These are phyloP conservation scores for Solanum sejunctum DNA, from an alignment of 257 asterid genomes.

Conservation along the genomic window DNA sequence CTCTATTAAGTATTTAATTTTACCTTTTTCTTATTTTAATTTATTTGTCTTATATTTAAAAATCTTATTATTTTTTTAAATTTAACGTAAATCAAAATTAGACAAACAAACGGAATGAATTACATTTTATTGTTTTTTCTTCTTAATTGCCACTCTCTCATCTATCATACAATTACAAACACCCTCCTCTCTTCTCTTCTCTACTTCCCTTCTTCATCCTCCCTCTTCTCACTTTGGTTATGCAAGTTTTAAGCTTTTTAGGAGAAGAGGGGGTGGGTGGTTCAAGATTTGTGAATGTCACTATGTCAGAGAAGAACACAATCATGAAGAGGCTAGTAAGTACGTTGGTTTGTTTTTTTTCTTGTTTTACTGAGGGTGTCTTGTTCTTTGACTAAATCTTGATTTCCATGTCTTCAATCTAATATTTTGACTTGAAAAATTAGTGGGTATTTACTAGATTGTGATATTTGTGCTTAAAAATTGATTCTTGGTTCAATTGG, in stretches of 20 bases:
- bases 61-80: fast-evolving
- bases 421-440: background rate
- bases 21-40: background rate
- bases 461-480: background rate
- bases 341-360: slow-evolving; percentile 47
- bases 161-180: slow-evolving; percentile 47
- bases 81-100: background rate
- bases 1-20: background rate
- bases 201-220: slow-evolving; percentile 7
- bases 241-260: slow-evolving; percentile 10
- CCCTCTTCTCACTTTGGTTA: slow-evolving; percentile 11
- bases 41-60: background rate
- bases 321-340: slow-evolving; percentile 98
- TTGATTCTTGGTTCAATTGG: background rate
- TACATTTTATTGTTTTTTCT: slow-evolving; percentile 10
- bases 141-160: slow-evolving; percentile 63
- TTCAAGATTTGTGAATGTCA: background rate
- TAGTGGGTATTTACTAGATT: background rate
- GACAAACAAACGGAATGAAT: background rate
- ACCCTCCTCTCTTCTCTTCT: background rate
- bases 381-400: background rate
- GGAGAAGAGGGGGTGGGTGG: slow-evolving; percentile 6
- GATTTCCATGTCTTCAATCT: background rate
- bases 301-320: slow-evolving; percentile 29
- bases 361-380: background rate